Evolutionary conservation across 2,329 filamentous ascomycete genomes (phyloP).

Genomic region (Plectosphaerella cucumerina): DNA sequence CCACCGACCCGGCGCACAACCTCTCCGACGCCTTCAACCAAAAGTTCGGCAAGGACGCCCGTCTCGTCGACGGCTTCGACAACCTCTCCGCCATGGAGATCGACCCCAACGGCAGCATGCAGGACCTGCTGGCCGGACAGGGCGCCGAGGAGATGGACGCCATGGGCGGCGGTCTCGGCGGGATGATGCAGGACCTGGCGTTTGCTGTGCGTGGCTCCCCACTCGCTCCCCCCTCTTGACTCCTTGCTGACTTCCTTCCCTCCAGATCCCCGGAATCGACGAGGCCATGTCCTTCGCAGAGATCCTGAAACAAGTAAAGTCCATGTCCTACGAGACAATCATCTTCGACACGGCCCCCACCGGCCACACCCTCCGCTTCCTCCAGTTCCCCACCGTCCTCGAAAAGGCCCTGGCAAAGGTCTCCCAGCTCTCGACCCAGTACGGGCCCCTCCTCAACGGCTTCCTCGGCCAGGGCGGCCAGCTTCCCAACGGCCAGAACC

Average conservation of each 20-base stretch:
- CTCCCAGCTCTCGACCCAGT: slow-evolving; percentile 88
- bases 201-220: slow-evolving; percentile 67
- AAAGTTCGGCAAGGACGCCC: slow-evolving; percentile 98
- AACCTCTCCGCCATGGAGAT: slow-evolving; percentile 99
- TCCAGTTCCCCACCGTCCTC: slow-evolving; percentile 96
- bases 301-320: slow-evolving; percentile 98
- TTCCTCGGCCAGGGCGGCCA: slow-evolving; percentile 73
- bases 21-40: slow-evolving; percentile 96
- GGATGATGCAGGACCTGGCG: slow-evolving; percentile 98
- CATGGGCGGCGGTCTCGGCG: slow-evolving; percentile 72
- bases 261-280: slow-evolving; percentile 92
- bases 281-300: slow-evolving; percentile 99
- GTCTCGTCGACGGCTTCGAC: slow-evolving; percentile 83
- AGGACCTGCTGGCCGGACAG: slow-evolving; percentile 79
- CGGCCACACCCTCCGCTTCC: slow-evolving; percentile 95
- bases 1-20: slow-evolving; percentile 97
- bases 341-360: slow-evolving; percentile 99
- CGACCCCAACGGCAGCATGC: slow-evolving; percentile 95
- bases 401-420: slow-evolving; percentile 98
- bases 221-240: slow-evolving; percentile 1
- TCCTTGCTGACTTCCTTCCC: not conserved
- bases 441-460: slow-evolving; percentile 92
- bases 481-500: slow-evolving; percentile 86
- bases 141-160: slow-evolving; percentile 60
- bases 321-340: slow-evolving; percentile 96